These are phyloP conservation scores for Alloascoidea africana DNA, from an alignment of 805 yeast species.

Conservation along the genomic window DNA sequence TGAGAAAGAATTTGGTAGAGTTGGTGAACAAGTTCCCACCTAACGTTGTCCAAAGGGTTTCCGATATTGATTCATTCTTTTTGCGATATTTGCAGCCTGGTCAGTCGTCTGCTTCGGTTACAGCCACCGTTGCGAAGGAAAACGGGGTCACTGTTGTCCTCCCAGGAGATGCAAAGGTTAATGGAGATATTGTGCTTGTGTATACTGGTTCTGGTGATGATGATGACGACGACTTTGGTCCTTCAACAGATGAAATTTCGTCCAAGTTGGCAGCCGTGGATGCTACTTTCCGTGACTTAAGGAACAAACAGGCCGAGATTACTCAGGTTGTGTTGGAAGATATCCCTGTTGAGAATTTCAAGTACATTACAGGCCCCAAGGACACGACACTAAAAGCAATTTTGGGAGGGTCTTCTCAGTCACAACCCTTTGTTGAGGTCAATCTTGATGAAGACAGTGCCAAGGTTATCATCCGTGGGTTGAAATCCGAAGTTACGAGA, in stretches of 20 bases:
- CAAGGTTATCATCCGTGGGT: slow-evolving; percentile 52
- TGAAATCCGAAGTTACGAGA: slow-evolving; percentile 40
- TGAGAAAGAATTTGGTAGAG: slow-evolving; percentile 62
- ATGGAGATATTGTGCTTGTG: slow-evolving; percentile 35
- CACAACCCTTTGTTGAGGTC: slow-evolving; percentile 21
- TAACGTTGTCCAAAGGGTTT: slow-evolving; percentile 34
- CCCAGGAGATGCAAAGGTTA: slow-evolving; percentile 24
- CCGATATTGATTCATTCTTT: slow-evolving; percentile 56
- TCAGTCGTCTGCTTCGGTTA: slow-evolving; percentile 17
- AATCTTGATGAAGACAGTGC: slow-evolving; percentile 27
- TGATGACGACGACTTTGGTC: slow-evolving; percentile 56
- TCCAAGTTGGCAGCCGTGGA: slow-evolving; percentile 40
- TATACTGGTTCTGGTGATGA: slow-evolving; percentile 25
- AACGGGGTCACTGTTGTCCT: slow-evolving; percentile 37
- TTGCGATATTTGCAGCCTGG: slow-evolving; percentile 23
- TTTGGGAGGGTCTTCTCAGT: slow-evolving; percentile 22
- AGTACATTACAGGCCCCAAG: slow-evolving; percentile 42
- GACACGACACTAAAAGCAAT: slow-evolving; percentile 37
- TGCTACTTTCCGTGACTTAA: slow-evolving; percentile 37
- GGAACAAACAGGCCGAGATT: slow-evolving; percentile 41
- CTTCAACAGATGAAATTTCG: slow-evolving; percentile 43
- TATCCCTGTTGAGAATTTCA: slow-evolving; percentile 41
- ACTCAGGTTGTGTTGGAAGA: slow-evolving; percentile 29
- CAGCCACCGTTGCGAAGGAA: slow-evolving; percentile 19
- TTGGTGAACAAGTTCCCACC: slow-evolving; percentile 66